Conservation (phyloP, 2,329 filamentous ascomycete species). For the Epichloe scottii region DNA sequence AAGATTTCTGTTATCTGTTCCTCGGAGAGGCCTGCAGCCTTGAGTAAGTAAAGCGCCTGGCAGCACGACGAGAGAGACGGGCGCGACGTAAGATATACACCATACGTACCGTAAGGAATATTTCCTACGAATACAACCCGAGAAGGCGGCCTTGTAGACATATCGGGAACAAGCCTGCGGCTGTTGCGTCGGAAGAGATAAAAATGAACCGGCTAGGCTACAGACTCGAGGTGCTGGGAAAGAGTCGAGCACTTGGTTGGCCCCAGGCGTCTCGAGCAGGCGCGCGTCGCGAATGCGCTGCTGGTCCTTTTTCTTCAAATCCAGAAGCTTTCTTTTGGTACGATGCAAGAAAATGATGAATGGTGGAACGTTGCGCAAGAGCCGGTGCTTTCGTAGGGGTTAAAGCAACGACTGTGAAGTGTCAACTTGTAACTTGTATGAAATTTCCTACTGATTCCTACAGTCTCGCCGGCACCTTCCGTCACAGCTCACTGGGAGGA, state of each 20-base stretch:
- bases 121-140: constrained; percentile 78
- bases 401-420: too few relatives aligned
- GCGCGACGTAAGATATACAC: neutral
- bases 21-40: constrained; percentile 69
- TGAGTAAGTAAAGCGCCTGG: constrained; percentile 10
- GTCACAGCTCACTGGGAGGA: neutral
- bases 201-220: neutral
- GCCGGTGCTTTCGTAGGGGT: neutral
- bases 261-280: neutral
- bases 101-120: constrained; percentile 63
- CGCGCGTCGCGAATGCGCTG: neutral
- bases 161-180: constrained; percentile 18
- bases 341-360: neutral
- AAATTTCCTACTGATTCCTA: neutral
- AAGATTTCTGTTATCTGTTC: constrained; percentile 94
- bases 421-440: too few relatives aligned
- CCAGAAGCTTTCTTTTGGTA: neutral
- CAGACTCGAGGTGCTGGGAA: neutral
- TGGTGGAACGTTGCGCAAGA: neutral
- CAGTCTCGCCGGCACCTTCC: neutral
- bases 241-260: neutral
- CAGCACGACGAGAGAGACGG: neutral
- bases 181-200: neutral
- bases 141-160: constrained; percentile 63
- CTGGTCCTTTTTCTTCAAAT: neutral